Base-by-base conservation (phyloP, 495 filamentous ascomycete genomes). In the Tuber borchii region DNA sequence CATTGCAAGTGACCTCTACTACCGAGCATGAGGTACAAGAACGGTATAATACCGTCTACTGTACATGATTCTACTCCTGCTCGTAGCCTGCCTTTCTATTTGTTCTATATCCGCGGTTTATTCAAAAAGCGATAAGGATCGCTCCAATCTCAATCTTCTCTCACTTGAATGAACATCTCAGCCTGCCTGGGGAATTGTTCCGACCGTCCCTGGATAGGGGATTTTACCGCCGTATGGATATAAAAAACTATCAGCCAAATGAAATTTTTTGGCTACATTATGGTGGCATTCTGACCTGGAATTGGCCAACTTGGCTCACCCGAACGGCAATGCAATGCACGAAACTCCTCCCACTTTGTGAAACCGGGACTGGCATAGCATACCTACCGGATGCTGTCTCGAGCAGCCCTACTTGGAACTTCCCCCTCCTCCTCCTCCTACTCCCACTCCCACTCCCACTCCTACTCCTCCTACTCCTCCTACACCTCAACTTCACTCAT, bases 321-420 rank as follows among this genome's bases (percentile, higher is more conserved):
- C 26, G 56, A 65, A 34, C 56, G 56, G 56, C 56, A 65, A 65
- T 65, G 56, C 56, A 17, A 65, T 65, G 56, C 56, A 65, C 56
- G 56, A 65, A 65, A 65, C 56, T 65, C 56, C 56, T 65, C 26
- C 16, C 19, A 65, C 56, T 19, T 34, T 75, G 73, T 75, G 76
- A 71, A 79, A 75, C 72, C 74, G 42, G 51, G 73, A 20, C 68
- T 71, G 46, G 56, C 56, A 65, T 14, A 76, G 65, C 12, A 12
- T 78, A 34, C 31, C 44, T 74, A 69, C 68, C 42, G 72, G 68
- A 71, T 73, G 78, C 69, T 79, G 78, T 79, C 73, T 79, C 70
- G 73, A 61, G 46, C 76, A 79, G 78, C 78, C 78, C 78, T 79
- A 78, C 78, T 72, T 71, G 56, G 69, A 78, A 79, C 70, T 73